A percentile compares a stretch with the other conserved stretches of the same genome.
These are phyloP conservation scores for Scalesia atractyloides DNA, from an alignment of 129 eudicot species.

Conservation along the genomic window DNA sequence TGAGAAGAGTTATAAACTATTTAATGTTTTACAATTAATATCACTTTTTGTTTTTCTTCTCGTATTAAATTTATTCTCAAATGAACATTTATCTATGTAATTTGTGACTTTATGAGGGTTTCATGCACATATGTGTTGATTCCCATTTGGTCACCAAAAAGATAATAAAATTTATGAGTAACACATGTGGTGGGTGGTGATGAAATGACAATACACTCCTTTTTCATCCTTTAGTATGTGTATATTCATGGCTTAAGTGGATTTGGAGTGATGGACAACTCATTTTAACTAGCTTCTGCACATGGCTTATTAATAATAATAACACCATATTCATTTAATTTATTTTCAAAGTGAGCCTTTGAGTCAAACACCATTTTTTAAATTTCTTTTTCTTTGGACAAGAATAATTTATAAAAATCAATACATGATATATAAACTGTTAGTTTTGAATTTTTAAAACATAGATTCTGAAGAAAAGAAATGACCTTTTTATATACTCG, in stretches of 20 bases:
- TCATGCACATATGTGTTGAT: constrained; percentile 25
- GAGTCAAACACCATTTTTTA: not conserved
- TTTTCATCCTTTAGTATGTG: constrained; percentile 5
- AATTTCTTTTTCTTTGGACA: not conserved
- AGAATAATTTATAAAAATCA: not conserved
- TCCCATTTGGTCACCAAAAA: constrained; percentile 38
- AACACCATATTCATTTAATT: not conserved
- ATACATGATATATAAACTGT: not conserved
- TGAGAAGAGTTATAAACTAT: too few relatives aligned
- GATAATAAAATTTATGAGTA: constrained; percentile 28
- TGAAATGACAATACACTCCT: constrained; percentile 36
- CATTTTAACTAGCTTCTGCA: constrained; percentile 42
- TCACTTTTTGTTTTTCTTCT: too few relatives aligned
- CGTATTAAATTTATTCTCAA: too few relatives aligned
- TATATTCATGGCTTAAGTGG: constrained; percentile 15
- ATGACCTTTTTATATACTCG: constrained; percentile 28
- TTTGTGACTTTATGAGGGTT: not conserved
- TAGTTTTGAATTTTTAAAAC: not conserved
- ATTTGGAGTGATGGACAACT: constrained; percentile 39
- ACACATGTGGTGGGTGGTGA: constrained; percentile 39
- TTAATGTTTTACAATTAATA: too few relatives aligned
- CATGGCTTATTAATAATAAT: constrained; percentile 20
- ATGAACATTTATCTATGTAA: too few relatives aligned
- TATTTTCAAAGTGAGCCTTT: not conserved
- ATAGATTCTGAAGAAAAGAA: not conserved